Conservation (phyloP, 2,329 filamentous ascomycete genomes). For the Aspergillus tanneri region DNA sequence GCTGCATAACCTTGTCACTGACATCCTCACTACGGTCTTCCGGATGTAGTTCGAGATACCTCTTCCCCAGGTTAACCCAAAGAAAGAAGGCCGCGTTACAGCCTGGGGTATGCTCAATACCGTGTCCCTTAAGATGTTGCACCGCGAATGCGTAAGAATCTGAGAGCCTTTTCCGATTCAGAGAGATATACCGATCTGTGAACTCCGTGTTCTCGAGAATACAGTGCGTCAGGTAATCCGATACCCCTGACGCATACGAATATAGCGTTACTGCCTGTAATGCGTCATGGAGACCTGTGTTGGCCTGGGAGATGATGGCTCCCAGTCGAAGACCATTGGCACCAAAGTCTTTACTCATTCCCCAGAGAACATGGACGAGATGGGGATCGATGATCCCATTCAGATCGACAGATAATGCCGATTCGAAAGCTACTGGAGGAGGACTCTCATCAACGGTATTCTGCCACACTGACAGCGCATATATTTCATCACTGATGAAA, state of each 20-base stretch:
- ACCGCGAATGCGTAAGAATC: constrained; percentile 43
- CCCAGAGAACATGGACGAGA: constrained; percentile 54
- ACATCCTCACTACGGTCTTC: constrained; percentile 15
- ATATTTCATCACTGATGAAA: constrained; percentile 60
- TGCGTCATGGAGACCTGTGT: constrained; percentile 40
- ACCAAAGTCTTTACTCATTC: constrained; percentile 55
- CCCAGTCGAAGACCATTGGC: constrained; percentile 57
- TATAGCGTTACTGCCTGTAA: constrained; percentile 46
- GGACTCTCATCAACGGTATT: constrained; percentile 36
- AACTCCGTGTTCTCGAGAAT: constrained; percentile 48
- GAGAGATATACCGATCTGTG: constrained; percentile 45
- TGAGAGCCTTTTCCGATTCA: constrained; percentile 46
- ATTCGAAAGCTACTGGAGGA: constrained; percentile 43
- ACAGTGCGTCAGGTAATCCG: constrained; percentile 39
- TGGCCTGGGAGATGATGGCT: constrained; percentile 47
- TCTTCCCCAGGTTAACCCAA: constrained; percentile 51
- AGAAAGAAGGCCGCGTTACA: constrained; percentile 60
- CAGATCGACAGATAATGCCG: constrained; percentile 47
- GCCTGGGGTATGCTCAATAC: constrained; percentile 49
- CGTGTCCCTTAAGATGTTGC: constrained; percentile 39
- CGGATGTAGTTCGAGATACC: constrained; percentile 25
- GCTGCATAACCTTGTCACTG: constrained; percentile 33
- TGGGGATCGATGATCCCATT: constrained; percentile 48
- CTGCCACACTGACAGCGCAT: constrained; percentile 54
- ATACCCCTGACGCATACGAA: constrained; percentile 48